Percentiles rank a stretch among this genome's conserved stretches.
phyloP scores from a whole-genome alignment of 495 filamentous ascomycete genomes.

The Penicillium ucsense region DNA sequence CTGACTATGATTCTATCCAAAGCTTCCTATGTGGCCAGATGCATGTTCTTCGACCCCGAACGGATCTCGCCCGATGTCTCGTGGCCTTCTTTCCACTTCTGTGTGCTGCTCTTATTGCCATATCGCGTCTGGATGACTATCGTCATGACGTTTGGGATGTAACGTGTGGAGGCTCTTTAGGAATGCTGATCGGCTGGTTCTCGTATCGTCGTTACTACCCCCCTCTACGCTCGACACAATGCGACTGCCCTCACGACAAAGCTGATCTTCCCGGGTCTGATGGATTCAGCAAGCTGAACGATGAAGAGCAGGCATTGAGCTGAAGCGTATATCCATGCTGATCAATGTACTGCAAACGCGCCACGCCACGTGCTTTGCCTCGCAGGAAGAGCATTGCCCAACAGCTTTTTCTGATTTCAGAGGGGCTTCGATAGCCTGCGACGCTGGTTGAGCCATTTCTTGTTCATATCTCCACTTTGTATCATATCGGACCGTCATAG shows the following conservation, averaged over 20 bases:
- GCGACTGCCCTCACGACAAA: constrained; percentile 47
- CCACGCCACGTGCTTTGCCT: too few species aligned
- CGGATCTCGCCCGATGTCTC: constrained; percentile 58
- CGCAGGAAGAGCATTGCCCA: too few species aligned
- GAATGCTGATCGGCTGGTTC: constrained; percentile 65
- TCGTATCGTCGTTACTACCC: constrained; percentile 71
- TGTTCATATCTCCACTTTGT: too few species aligned
- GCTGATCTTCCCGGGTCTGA: constrained; percentile 22
- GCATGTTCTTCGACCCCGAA: constrained; percentile 64
- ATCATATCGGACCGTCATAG: too few species aligned
- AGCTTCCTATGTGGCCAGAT: constrained; percentile 71
- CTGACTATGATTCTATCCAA: not conserved
- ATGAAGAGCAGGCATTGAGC: constrained; percentile 34
- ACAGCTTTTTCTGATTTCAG: too few species aligned
- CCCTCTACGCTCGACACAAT: constrained; percentile 33
- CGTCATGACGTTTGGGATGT: constrained; percentile 94
- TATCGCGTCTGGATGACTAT: constrained; percentile 89
- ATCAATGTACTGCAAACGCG: too few species aligned
- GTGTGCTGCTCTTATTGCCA: constrained; percentile 77
- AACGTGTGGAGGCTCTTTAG: constrained; percentile 61
- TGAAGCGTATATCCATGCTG: too few species aligned
- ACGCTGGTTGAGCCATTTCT: too few species aligned
- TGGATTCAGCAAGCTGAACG: constrained; percentile 36
- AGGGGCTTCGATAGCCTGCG: too few species aligned
- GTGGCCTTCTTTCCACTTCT: constrained; percentile 54